Conservation (phyloP, 2,329 filamentous ascomycete species). For the Parastagonospora avenae region DNA sequence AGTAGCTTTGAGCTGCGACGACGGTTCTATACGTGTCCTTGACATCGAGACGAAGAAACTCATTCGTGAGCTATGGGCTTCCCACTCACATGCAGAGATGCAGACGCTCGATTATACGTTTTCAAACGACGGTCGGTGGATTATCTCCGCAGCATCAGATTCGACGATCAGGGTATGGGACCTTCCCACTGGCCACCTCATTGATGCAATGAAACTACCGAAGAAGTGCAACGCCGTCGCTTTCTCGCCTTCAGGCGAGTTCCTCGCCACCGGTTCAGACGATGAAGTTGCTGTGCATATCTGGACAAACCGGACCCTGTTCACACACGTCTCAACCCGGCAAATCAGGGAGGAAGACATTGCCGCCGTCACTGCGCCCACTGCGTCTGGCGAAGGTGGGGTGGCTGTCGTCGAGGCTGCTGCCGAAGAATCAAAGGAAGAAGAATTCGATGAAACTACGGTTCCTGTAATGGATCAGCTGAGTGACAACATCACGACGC, state of each 20-base stretch:
- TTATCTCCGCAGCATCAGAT: slow-evolving; percentile 85
- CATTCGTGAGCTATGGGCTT: slow-evolving; percentile 83
- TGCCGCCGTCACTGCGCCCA: slow-evolving; percentile 68
- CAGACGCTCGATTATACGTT: slow-evolving; percentile 61
- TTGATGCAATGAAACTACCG: slow-evolving; percentile 84
- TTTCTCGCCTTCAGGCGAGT: slow-evolving; percentile 90
- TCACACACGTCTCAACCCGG: slow-evolving; percentile 83
- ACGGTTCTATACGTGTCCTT: slow-evolving; percentile 84
- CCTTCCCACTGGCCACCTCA: slow-evolving; percentile 90
- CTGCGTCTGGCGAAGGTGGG: slow-evolving; percentile 81
- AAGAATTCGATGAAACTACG: slow-evolving; percentile 49
- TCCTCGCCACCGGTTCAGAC: slow-evolving; percentile 85
- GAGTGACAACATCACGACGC: slow-evolving; percentile 79
- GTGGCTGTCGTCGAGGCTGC: slow-evolving; percentile 77
- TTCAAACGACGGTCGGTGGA: slow-evolving; percentile 91
- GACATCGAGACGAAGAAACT: slow-evolving; percentile 89
- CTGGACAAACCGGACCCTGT: slow-evolving; percentile 93
- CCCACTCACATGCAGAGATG: slow-evolving; percentile 56
- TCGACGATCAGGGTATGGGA: slow-evolving; percentile 88
- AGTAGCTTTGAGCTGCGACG: slow-evolving; percentile 86
- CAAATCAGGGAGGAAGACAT: slow-evolving; percentile 82
- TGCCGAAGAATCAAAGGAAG: slow-evolving; percentile 60
- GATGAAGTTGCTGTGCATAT: slow-evolving; percentile 86
- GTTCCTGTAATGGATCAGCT: slow-evolving; percentile 73
- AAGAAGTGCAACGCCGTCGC: slow-evolving; percentile 81